Conservation (phyloP, 2,329 filamentous ascomycete species). For the Leptodontidium sp. region DNA sequence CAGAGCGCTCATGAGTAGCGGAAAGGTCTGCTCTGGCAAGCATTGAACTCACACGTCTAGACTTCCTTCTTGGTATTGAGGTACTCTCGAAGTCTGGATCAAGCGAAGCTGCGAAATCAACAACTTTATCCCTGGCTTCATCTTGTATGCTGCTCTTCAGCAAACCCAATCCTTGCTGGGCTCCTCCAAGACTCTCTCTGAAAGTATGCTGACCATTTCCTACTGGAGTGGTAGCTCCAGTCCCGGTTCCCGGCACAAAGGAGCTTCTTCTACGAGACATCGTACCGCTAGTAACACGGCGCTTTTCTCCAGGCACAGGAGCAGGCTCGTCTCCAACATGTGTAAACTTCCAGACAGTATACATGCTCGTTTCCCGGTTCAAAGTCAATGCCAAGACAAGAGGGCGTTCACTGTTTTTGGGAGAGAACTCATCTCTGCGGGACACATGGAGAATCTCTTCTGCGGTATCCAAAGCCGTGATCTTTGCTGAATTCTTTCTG, state of each 20-base stretch:
- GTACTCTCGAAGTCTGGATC: slow-evolving; percentile 69
- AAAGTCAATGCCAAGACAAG: slow-evolving; percentile 82
- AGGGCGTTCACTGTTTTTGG: slow-evolving; percentile 51
- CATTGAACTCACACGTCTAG: slow-evolving; percentile 88
- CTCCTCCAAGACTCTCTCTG: slow-evolving; percentile 77
- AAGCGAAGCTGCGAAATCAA: slow-evolving; percentile 74
- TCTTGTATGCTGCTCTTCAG: slow-evolving; percentile 39
- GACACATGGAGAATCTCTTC: slow-evolving; percentile 90
- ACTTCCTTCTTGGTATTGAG: slow-evolving; percentile 65
- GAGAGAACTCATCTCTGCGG: slow-evolving; percentile 62
- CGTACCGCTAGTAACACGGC: slow-evolving; percentile 46
- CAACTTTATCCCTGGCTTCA: slow-evolving; percentile 45
- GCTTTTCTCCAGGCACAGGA: slow-evolving; percentile 52
- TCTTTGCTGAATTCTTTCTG: slow-evolving; percentile 52
- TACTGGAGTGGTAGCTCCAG: slow-evolving; percentile 79
- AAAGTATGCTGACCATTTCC: slow-evolving; percentile 65
- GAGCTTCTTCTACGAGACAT: slow-evolving; percentile 63
- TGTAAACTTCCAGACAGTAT: slow-evolving; percentile 84
- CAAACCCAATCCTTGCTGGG: slow-evolving; percentile 23
- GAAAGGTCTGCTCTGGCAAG: slow-evolving; percentile 87
- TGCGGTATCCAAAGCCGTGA: slow-evolving; percentile 71
- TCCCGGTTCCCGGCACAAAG: slow-evolving; percentile 73
- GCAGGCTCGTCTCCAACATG: slow-evolving; percentile 75
- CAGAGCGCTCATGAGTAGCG: slow-evolving; percentile 80
- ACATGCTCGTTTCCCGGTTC: slow-evolving; percentile 78